Evolutionary conservation across 805 yeast genomes (phyloP).

Genomic region (Spathaspora arborariae): DNA sequence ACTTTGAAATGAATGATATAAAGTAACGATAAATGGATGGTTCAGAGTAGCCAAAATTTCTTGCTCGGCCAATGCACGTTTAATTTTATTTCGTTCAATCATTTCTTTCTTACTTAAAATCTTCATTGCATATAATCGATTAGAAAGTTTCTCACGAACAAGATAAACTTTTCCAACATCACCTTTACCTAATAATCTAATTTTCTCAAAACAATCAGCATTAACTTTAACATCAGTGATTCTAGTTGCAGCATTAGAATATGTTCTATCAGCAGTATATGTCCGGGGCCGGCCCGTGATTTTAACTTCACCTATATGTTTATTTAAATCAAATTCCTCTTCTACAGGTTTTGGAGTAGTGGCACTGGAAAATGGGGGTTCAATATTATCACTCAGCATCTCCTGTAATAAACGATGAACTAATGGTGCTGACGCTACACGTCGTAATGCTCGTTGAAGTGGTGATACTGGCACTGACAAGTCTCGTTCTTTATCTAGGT

Average conservation of each 20-base stretch:
- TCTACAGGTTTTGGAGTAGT: conserved; percentile 13
- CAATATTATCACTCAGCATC: conserved; percentile 1
- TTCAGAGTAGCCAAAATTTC: conserved; percentile 92
- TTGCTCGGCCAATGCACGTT: conserved; percentile 93
- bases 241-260: conserved; percentile 72
- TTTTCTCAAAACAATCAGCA: conserved; percentile 83
- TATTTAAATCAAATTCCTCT: conserved; percentile 41
- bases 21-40: conserved; percentile 95
- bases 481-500: not conserved
- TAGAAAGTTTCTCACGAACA: conserved; percentile 76
- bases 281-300: conserved; percentile 34
- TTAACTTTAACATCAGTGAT: conserved; percentile 76
- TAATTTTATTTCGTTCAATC: conserved; percentile 92
- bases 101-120: conserved; percentile 86
- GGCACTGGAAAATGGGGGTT: conserved; percentile 1
- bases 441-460: conserved; percentile 42
- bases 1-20: conserved; percentile 94
- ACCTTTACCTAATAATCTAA: conserved; percentile 90
- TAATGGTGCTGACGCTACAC: conserved; percentile 85
- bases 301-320: conserved; percentile 43
- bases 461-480: conserved; percentile 12
- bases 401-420: conserved; percentile 36
- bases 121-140: conserved; percentile 86
- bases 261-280: conserved; percentile 50
- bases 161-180: conserved; percentile 96